phyloP scores from a whole-genome alignment of 805 yeast species.

The Wickerhamomyces ciferrii region DNA sequence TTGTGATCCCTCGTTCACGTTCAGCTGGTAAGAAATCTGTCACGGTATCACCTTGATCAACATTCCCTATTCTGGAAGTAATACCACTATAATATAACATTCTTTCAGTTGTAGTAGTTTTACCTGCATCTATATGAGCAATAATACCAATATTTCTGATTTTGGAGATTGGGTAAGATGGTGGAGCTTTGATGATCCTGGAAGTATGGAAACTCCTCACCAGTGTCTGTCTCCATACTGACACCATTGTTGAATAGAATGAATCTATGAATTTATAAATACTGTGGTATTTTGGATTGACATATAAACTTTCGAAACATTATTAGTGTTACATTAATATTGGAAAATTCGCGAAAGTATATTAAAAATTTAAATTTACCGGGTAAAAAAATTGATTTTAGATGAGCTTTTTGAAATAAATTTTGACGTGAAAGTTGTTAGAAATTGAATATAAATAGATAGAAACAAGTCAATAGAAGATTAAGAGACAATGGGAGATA shows the following conservation, averaged over 20 bases:
- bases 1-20: conserved; percentile 89
- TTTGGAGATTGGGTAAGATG: conserved; percentile 10
- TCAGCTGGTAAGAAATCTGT: conserved; percentile 91
- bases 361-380: too few relatives aligned
- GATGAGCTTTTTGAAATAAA: too few relatives aligned
- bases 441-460: too few relatives aligned
- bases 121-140: conserved; percentile 99
- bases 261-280: too few relatives aligned
- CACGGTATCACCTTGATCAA: conserved; percentile 94
- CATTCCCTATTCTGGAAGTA: conserved; percentile 79
- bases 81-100: conserved; percentile 89
- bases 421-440: too few relatives aligned
- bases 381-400: too few relatives aligned
- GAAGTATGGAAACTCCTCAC: not conserved
- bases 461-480: too few relatives aligned
- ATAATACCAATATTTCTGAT: conserved; percentile 90
- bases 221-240: not conserved
- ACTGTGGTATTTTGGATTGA: too few relatives aligned
- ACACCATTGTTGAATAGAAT: not conserved
- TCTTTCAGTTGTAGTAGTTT: conserved; percentile 95
- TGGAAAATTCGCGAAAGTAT: too few relatives aligned
- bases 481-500: conserved; percentile 7
- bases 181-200: not conserved
- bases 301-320: too few relatives aligned
- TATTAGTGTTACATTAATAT: too few relatives aligned